Evolutionary conservation across 1,284 basidiomycete genomes (phyloP).

Genomic region (Fomitopsis betulina): DNA sequence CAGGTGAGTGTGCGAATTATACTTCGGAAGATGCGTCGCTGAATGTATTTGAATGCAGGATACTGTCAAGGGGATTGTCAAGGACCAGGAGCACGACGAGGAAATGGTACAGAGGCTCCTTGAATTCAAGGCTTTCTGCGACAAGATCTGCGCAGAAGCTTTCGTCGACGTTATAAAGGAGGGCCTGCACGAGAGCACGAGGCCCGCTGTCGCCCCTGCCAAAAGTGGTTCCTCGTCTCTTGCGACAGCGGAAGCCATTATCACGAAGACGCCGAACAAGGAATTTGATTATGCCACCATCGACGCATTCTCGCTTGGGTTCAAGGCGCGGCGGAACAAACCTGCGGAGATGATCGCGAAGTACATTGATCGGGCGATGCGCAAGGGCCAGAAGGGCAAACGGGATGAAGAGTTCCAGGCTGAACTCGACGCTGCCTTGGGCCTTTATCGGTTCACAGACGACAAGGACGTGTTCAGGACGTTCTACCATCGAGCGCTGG

Average conservation of each 20-base stretch:
- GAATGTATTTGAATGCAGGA: background rate
- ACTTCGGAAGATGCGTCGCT: background rate
- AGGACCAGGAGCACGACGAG: slow-evolving; percentile 54
- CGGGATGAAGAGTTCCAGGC: slow-evolving; percentile 70
- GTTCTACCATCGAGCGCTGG: slow-evolving; percentile 89
- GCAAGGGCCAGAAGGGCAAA: slow-evolving; percentile 75
- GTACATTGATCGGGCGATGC: slow-evolving; percentile 82
- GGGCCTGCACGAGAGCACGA: slow-evolving; percentile 12
- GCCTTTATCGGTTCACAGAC: slow-evolving; percentile 83
- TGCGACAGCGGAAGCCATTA: slow-evolving; percentile 10
- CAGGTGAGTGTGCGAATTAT: slow-evolving; percentile 34
- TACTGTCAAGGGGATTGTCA: slow-evolving; percentile 54
- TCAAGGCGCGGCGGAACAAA: slow-evolving; percentile 80
- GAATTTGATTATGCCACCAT: slow-evolving; percentile 58
- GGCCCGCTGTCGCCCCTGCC: slow-evolving; percentile 17
- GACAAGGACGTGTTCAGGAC: slow-evolving; percentile 94
- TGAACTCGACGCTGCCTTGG: slow-evolving; percentile 74
- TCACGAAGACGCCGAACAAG: slow-evolving; percentile 36
- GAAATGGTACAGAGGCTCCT: slow-evolving; percentile 79
- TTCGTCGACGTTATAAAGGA: slow-evolving; percentile 35
- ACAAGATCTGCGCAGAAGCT: slow-evolving; percentile 42
- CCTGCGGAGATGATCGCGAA: slow-evolving; percentile 96
- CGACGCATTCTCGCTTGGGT: slow-evolving; percentile 78
- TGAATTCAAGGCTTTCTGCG: slow-evolving; percentile 62
- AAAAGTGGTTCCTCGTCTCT: slow-evolving; percentile 11